A percentile compares a stretch with the other conserved stretches of the same genome.
Conservation (phyloP, 1,139 yeast genomes). For the Tardiomyces blankii region DNA sequence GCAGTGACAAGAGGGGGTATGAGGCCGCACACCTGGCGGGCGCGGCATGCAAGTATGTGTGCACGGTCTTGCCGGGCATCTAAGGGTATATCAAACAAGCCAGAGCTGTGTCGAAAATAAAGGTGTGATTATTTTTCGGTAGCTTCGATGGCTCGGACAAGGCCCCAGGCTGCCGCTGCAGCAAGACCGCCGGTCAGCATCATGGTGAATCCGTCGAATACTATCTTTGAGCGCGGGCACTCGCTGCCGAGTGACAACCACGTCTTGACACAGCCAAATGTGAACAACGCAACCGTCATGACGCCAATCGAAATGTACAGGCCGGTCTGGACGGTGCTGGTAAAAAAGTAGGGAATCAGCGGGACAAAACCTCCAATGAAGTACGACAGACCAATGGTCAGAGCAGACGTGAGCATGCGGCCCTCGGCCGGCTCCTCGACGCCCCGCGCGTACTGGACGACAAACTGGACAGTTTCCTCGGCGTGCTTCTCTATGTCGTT, state of each 20-base stretch:
- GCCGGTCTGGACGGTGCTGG: conserved; percentile 62
- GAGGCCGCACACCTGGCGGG: too few relatives aligned
- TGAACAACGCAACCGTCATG: conserved; percentile 76
- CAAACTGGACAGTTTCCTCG: conserved; percentile 51
- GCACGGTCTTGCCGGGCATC: too few relatives aligned
- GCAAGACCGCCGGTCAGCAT: conserved; percentile 87
- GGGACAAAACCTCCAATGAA: conserved; percentile 80
- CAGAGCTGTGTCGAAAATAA: too few relatives aligned
- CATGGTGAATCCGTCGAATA: conserved; percentile 83
- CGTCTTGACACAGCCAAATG: conserved; percentile 82
- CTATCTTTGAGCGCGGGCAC: conserved; percentile 48
- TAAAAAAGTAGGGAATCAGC: conserved; percentile 68
- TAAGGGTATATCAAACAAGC: too few relatives aligned
- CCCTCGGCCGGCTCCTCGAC: conserved; percentile 75
- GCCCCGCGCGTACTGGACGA: conserved; percentile 63
- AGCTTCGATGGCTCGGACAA: conserved; percentile 64
- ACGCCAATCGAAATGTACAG: conserved; percentile 63
- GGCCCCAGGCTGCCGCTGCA: conserved; percentile 93
- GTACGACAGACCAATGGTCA: conserved; percentile 66
- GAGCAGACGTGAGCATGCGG: conserved; percentile 62
- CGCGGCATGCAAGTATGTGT: too few relatives aligned
- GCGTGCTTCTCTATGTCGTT: conserved; percentile 57
- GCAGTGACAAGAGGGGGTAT: too few relatives aligned
- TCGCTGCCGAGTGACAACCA: conserved; percentile 74
- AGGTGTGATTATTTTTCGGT: not conserved